Evolutionary conservation across 2,329 filamentous ascomycete genomes (phyloP).

Genomic region (Xylariaceae sp.): DNA sequence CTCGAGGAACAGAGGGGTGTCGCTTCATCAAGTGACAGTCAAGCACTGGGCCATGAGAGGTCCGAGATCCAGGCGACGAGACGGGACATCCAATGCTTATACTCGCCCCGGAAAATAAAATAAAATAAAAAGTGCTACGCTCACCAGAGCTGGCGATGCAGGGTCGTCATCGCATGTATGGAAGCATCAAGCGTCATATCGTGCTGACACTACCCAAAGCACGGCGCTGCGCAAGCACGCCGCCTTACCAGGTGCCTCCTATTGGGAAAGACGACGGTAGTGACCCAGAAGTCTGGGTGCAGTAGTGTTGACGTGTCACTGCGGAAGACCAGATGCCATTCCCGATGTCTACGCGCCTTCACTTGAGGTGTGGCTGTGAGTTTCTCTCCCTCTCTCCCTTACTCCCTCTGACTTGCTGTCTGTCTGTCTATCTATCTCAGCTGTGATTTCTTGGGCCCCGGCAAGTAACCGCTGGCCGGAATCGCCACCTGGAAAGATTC

Average conservation of each 20-base stretch:
- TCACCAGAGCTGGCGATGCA: not conserved
- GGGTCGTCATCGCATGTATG: not conserved
- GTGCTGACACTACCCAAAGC: not conserved
- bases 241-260: slow-evolving; percentile 6
- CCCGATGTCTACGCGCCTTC: too few species aligned
- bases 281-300: slow-evolving; percentile 24
- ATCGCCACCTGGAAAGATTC: not conserved
- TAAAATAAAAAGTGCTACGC: not conserved
- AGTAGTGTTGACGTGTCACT: slow-evolving; percentile 25
- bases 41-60: too few species aligned
- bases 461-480: not conserved
- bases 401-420: slow-evolving; percentile 25
- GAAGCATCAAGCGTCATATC: slow-evolving; percentile 1
- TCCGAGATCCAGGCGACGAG: too few species aligned
- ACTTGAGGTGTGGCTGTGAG: slow-evolving; percentile 17
- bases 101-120: too few species aligned
- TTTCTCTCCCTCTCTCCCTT: slow-evolving; percentile 15
- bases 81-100: too few species aligned
- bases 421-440: slow-evolving; percentile 22
- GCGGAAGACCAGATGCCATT: slow-evolving; percentile 4
- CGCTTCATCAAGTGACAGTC: too few species aligned
- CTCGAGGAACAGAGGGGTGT: too few species aligned
- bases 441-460: slow-evolving; percentile 8
- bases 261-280: slow-evolving; percentile 10
- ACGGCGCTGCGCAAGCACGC: too few species aligned